Percentiles rank a stretch among this genome's conserved stretches.
phyloP scores from a whole-genome alignment of 2,329 filamentous ascomycete genomes.

The Madurella mycetomatis region DNA sequence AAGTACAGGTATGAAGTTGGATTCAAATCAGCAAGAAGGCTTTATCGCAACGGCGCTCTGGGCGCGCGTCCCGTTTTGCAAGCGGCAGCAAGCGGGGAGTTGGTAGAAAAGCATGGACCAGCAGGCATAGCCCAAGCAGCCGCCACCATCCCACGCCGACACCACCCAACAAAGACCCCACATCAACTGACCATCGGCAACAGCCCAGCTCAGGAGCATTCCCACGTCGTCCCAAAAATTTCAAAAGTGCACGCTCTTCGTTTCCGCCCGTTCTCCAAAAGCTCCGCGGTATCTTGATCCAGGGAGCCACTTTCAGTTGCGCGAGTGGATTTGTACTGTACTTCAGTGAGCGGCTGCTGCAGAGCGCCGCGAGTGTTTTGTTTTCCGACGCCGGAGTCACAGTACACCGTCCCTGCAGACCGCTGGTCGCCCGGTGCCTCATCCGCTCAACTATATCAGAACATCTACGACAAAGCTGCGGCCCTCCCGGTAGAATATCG shows the following conservation, averaged over 20 bases:
- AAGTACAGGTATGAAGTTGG: no score
- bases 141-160: constrained; percentile 2
- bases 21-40: no score
- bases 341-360: no score
- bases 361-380: no score
- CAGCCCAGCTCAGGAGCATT: constrained; percentile 14
- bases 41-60: no score
- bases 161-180: constrained; percentile 18
- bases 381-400: no score
- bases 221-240: constrained; percentile 7
- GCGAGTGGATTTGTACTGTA: no score
- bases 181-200: constrained; percentile 23
- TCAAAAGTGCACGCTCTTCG: background rate
- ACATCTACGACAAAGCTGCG: no score
- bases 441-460: no score
- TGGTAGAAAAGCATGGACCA: constrained; percentile 10
- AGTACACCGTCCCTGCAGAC: no score
- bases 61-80: background rate
- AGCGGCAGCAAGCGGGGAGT: background rate
- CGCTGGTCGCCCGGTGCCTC: no score
- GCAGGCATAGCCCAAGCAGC: constrained; percentile 6
- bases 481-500: background rate
- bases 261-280: background rate
- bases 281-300: background rate
- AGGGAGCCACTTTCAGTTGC: no score